Percentiles rank a stretch among this genome's conserved stretches.
These are phyloP conservation scores for Fagus crenata DNA, from an alignment of 306 rosid genomes.

Conservation along the genomic window DNA sequence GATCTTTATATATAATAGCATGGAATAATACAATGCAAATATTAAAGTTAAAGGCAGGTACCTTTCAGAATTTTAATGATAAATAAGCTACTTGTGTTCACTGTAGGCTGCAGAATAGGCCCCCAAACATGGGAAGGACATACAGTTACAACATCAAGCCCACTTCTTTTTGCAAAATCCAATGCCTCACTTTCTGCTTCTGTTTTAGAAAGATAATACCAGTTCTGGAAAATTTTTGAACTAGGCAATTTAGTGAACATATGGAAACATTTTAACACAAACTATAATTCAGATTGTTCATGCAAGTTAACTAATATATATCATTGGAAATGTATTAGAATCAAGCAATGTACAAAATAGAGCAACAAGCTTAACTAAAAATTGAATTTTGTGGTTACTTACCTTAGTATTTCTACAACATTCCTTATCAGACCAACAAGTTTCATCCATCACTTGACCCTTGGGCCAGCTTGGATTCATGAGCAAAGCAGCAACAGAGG, in stretches of 20 bases:
- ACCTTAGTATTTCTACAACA: constrained; percentile 43
- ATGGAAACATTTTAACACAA: not conserved
- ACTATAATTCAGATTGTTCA: too few relatives aligned
- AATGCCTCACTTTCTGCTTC: constrained; percentile 68
- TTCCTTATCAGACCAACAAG: constrained; percentile 50
- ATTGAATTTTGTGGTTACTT: not conserved
- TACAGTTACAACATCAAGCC: constrained; percentile 51
- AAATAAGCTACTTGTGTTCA: constrained; percentile 57
- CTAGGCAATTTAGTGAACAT: not conserved
- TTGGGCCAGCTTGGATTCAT: constrained; percentile 40
- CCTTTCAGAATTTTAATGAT: constrained; percentile 58
- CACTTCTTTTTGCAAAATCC: constrained; percentile 51
- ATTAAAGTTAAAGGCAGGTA: constrained; percentile 16
- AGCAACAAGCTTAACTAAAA: not conserved
- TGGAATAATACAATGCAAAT: constrained; percentile 8
- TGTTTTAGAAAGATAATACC: constrained; percentile 77
- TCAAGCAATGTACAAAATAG: not conserved
- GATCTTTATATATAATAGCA: not conserved
- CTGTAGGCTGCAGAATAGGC: constrained; percentile 60
- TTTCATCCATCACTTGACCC: constrained; percentile 41
- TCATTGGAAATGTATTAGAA: not conserved
- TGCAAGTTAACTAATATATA: too few relatives aligned
- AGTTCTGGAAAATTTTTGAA: constrained; percentile 50
- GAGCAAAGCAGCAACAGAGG: constrained; percentile 35
- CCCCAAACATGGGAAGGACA: constrained; percentile 56